Percentiles rank a stretch among this genome's conserved stretches.
phyloP scores from a whole-genome alignment of 2,329 filamentous ascomycete species.

The Exophiala bonariae region DNA sequence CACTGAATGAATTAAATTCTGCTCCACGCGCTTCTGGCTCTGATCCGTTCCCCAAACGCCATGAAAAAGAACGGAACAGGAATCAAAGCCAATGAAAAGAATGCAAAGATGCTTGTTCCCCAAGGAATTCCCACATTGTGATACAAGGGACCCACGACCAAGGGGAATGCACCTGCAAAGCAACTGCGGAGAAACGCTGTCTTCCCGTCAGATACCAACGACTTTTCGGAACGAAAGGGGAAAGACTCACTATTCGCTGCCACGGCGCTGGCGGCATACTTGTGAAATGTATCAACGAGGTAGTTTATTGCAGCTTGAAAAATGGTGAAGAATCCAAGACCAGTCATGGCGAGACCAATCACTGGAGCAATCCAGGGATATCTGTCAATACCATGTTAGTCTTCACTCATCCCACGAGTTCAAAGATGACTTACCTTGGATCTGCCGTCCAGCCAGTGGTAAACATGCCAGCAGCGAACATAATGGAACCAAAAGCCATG shows the following conservation, averaged over 20 bases:
- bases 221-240: not conserved
- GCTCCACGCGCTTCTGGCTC: constrained; percentile 41
- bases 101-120: constrained; percentile 48
- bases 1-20: constrained; percentile 9
- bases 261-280: constrained; percentile 43
- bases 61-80: constrained; percentile 48
- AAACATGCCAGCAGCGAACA: constrained; percentile 55
- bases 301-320: constrained; percentile 45
- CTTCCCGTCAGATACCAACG: not conserved
- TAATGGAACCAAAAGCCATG: constrained; percentile 50
- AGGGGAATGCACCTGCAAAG: constrained; percentile 49
- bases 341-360: constrained; percentile 38
- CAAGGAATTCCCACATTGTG: constrained; percentile 47
- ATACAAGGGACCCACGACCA: constrained; percentile 50
- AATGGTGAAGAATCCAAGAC: constrained; percentile 43
- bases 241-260: constrained; percentile 39
- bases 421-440: constrained; percentile 15
- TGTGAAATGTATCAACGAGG: constrained; percentile 45
- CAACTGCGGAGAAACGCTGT: constrained; percentile 44
- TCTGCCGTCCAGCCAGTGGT: constrained; percentile 62
- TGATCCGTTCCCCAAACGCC: constrained; percentile 41
- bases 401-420: too few relatives aligned
- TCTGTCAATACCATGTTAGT: constrained; percentile 22
- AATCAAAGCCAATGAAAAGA: constrained; percentile 45
- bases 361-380: constrained; percentile 39